phyloP scores from a whole-genome alignment of 306 rosid genomes.

The Acacia acuminata region DNA sequence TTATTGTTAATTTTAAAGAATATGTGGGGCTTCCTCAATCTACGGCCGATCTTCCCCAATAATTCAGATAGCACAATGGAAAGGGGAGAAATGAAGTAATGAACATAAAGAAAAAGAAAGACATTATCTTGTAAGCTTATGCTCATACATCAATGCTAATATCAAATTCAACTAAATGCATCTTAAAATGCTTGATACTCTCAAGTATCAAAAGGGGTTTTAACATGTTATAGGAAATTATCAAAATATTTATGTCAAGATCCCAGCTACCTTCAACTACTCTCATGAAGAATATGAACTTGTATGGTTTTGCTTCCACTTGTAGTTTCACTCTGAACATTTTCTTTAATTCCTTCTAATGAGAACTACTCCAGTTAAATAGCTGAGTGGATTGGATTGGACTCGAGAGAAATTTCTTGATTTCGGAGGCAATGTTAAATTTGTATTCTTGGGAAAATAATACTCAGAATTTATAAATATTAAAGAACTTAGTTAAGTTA shows the following conservation, averaged over 20 bases:
- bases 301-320: not conserved
- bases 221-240: not conserved
- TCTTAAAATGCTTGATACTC: not conserved
- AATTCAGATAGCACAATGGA: not conserved
- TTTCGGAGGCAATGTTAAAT: not conserved
- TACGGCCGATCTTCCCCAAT: slow-evolving; percentile 3
- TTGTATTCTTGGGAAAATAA: not conserved
- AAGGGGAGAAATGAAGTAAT: not conserved
- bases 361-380: not conserved
- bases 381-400: not conserved
- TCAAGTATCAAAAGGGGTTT: not conserved
- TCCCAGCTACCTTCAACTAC: not conserved
- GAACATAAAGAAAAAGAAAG: no score
- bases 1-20: no score
- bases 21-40: slow-evolving; percentile 8
- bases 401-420: not conserved
- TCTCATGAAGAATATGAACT: not conserved
- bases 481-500: no score
- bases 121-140: not conserved
- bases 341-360: not conserved
- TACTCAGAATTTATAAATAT: not conserved
- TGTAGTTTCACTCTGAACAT: not conserved
- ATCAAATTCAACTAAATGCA: not conserved
- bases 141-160: not conserved
- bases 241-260: not conserved